phyloP scores from a whole-genome alignment of 2,329 filamentous ascomycete species.

The Remersonia thermophila region DNA sequence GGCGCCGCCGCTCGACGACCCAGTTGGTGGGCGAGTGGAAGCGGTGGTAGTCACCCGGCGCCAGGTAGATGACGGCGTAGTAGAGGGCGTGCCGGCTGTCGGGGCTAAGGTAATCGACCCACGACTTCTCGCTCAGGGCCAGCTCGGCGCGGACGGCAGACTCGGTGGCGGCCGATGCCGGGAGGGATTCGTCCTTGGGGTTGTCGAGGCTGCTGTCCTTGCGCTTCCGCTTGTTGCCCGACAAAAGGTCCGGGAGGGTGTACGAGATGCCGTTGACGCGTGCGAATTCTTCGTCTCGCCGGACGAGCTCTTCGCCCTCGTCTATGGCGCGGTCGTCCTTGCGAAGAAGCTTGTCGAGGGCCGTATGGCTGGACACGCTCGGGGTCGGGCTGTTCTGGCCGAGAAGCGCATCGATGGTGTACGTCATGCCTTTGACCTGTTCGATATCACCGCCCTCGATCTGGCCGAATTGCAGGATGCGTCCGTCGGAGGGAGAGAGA shows the following conservation, averaged over 20 bases:
- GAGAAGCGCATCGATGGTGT: conserved; percentile 84
- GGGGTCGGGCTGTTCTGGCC: conserved; percentile 50
- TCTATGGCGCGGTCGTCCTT: conserved; percentile 21
- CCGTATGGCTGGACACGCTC: conserved; percentile 35
- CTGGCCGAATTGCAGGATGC: conserved; percentile 79
- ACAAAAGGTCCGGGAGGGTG: conserved; percentile 76
- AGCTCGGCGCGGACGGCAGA: conserved; percentile 76
- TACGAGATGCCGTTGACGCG: conserved; percentile 91
- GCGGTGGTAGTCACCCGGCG: conserved; percentile 94
- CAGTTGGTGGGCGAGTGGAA: conserved; percentile 93
- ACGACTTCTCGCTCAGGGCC: conserved; percentile 56
- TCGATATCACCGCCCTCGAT: conserved; percentile 93
- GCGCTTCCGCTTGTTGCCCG: conserved; percentile 45
- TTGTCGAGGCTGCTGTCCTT: conserved; percentile 25
- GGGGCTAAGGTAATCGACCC: conserved; percentile 55
- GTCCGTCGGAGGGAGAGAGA: conserved; percentile 80
- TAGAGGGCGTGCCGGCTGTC: conserved; percentile 64
- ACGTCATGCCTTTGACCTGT: conserved; percentile 98
- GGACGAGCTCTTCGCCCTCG: conserved; percentile 54
- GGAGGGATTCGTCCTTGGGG: conserved; percentile 61
- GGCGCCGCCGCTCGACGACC: conserved; percentile 89
- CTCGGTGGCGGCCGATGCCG: conserved; percentile 57
- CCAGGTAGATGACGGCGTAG: conserved; percentile 91
- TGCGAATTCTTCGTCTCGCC: conserved; percentile 83
- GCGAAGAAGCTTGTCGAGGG: conserved; percentile 18